These are phyloP conservation scores for Solidago caesia DNA, from an alignment of 129 eudicot genomes.

Conservation along the genomic window DNA sequence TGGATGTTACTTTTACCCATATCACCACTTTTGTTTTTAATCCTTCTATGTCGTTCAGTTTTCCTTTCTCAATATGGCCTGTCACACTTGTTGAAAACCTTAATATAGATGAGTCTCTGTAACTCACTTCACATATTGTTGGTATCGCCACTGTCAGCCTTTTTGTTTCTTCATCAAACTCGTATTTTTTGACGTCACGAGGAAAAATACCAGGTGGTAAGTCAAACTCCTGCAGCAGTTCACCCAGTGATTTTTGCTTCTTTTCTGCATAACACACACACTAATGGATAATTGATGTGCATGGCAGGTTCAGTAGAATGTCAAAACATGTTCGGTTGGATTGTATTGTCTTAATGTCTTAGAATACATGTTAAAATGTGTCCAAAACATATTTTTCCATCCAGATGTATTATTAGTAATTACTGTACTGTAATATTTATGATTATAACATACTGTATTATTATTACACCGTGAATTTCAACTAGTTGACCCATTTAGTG, in stretches of 20 bases:
- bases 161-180: constrained; percentile 43
- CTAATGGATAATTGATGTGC: no score
- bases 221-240: constrained; percentile 44
- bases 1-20: constrained; percentile 47
- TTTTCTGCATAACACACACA: constrained; percentile 17
- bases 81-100: constrained; percentile 44
- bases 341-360: no score
- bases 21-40: constrained; percentile 46
- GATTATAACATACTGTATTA: no score
- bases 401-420: no score
- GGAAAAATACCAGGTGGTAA: constrained; percentile 44
- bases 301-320: no score
- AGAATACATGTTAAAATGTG: no score
- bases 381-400: no score
- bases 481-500: no score
- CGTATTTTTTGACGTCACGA: constrained; percentile 43
- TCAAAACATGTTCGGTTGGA: no score
- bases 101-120: constrained; percentile 49
- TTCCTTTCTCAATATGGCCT: constrained; percentile 50
- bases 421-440: no score
- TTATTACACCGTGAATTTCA: no score
- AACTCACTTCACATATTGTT: constrained; percentile 46
- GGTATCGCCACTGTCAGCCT: constrained; percentile 40
- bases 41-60: constrained; percentile 50
- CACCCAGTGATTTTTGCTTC: constrained; percentile 45